phyloP scores from a whole-genome alignment of 202 grass and related monocot species.

The Brachypodium distachyon region DNA sequence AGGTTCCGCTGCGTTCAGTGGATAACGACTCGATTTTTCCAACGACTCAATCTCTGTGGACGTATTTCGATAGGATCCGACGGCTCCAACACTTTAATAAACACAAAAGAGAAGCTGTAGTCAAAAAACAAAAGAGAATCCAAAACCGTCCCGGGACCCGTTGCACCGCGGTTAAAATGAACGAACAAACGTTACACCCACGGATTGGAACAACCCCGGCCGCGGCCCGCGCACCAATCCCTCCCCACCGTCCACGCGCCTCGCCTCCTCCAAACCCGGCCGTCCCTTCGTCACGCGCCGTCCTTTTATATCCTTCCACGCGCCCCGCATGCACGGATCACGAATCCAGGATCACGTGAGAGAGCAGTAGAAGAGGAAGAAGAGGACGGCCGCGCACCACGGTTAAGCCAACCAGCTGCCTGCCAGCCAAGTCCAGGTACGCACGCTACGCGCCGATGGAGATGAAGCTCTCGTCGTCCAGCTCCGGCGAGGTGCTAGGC shows the following conservation, averaged over 20 bases:
- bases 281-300: conserved; percentile 23
- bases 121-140: background rate
- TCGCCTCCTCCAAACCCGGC: conserved; percentile 22
- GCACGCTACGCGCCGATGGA: conserved; percentile 3
- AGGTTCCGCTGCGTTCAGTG: no score
- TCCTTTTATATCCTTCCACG: conserved; percentile 22
- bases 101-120: background rate
- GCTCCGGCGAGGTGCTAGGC: background rate
- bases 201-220: background rate
- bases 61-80: background rate
- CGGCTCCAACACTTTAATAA: background rate
- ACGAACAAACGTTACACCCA: background rate
- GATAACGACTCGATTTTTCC: background rate
- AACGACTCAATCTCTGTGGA: background rate
- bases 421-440: background rate
- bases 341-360: no score
- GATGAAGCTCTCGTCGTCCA: conserved; percentile 22
- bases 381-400: background rate
- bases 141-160: background rate
- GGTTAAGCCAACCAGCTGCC: no score
- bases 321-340: conserved; percentile 3
- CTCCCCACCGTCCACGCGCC: conserved; percentile 29
- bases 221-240: background rate
- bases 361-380: background rate
- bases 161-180: background rate